Conservation (phyloP, 306 rosid species). For the Cyamopsis tetragonoloba region DNA sequence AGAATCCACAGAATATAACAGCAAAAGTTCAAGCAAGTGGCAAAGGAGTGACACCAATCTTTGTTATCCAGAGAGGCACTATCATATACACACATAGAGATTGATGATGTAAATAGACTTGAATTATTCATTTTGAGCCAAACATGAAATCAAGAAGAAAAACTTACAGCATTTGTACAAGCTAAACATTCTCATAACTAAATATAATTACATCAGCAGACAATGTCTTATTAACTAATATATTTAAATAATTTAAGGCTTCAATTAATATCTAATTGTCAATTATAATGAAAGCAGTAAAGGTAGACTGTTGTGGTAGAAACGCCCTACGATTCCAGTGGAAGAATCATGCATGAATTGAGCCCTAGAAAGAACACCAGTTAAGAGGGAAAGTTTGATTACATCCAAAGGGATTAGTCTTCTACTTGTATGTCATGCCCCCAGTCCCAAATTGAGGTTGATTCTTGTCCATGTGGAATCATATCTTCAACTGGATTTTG, state of each 20-base stretch:
- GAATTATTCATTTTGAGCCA: conserved; percentile 2
- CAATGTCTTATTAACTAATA: not conserved
- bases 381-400: too few relatives aligned
- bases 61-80: not conserved
- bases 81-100: not conserved
- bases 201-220: conserved; percentile 9
- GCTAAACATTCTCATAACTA: not conserved
- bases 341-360: not conserved
- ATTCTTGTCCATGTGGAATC: conserved; percentile 18
- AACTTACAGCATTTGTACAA: not conserved
- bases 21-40: conserved; percentile 10
- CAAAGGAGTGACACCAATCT: not conserved
- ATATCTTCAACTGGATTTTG: conserved; percentile 2
- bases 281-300: too few relatives aligned
- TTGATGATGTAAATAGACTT: conserved; percentile 26
- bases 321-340: too few relatives aligned
- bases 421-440: conserved; percentile 33
- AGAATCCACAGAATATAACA: conserved; percentile 20
- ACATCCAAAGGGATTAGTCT: too few relatives aligned
- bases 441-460: conserved; percentile 64
- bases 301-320: too few relatives aligned
- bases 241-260: not conserved
- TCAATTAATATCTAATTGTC: not conserved
- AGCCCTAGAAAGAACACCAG: too few relatives aligned
- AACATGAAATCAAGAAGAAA: conserved; percentile 7